Evolutionary conservation across 306 rosid genomes (phyloP).

Genomic region (Prunus kanzakura): DNA sequence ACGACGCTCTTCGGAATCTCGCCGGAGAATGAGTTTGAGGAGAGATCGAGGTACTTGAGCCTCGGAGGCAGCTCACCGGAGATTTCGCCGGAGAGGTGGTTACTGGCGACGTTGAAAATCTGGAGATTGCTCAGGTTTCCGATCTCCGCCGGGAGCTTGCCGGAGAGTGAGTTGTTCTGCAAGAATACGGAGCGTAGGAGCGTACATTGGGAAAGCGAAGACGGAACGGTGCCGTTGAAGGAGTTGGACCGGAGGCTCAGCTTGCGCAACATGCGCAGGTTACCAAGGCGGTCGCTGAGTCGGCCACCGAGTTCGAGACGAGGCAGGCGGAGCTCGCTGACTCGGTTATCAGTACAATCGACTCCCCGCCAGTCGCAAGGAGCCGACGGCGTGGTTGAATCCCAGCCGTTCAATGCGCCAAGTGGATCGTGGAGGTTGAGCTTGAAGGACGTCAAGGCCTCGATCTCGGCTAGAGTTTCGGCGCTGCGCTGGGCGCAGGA

Average conservation of each 20-base stretch:
- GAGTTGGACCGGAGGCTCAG: slow-evolving; percentile 71
- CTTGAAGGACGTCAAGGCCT: slow-evolving; percentile 62
- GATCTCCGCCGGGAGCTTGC: slow-evolving; percentile 59
- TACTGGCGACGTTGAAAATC: slow-evolving; percentile 66
- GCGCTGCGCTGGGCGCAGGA: slow-evolving; percentile 44
- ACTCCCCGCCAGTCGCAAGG: slow-evolving; percentile 97
- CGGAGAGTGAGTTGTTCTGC: slow-evolving; percentile 75
- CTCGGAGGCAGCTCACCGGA: slow-evolving; percentile 48
- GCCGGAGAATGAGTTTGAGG: slow-evolving; percentile 75
- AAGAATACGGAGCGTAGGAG: slow-evolving; percentile 59
- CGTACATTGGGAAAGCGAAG: slow-evolving; percentile 60
- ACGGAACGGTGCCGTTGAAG: slow-evolving; percentile 77
- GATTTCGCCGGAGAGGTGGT: slow-evolving; percentile 65
- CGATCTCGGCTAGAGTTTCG: slow-evolving; percentile 52
- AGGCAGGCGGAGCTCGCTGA: slow-evolving; percentile 75
- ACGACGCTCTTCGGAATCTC: slow-evolving; percentile 54
- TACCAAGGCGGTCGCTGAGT: slow-evolving; percentile 53
- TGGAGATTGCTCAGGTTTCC: slow-evolving; percentile 56
- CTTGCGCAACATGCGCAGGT: slow-evolving; percentile 57
- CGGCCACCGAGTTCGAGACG: slow-evolving; percentile 73
- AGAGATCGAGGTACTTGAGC: slow-evolving; percentile 65
- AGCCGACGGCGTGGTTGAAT: slow-evolving; percentile 61
- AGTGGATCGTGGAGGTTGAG: slow-evolving; percentile 72
- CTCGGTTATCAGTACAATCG: slow-evolving; percentile 34
- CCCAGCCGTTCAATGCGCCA: slow-evolving; percentile 67